These are phyloP conservation scores for Entomortierella beljakovae DNA, from an alignment of 192 early-diverging fungal species.

Conservation along the genomic window DNA sequence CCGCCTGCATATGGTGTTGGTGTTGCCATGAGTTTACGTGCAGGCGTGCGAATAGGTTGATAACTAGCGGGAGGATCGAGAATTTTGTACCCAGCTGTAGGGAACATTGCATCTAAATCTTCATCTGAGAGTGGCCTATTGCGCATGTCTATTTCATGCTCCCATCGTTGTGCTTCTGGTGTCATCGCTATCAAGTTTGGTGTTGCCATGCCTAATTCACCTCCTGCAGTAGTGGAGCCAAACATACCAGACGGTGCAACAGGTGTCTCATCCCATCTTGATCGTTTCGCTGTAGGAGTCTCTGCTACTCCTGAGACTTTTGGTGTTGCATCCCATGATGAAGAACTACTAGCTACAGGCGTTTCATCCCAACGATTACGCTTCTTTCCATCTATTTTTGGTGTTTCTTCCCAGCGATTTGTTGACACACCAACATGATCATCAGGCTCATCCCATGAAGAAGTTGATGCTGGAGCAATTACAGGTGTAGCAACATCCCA, in stretches of 20 bases:
- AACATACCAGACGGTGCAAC: constrained; percentile 67
- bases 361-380: constrained; percentile 87
- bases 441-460: constrained; percentile 64
- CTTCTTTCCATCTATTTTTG: constrained; percentile 66
- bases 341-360: constrained; percentile 66
- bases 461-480: constrained; percentile 60
- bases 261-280: constrained; percentile 98
- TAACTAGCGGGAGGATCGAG: constrained; percentile 91
- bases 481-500: constrained; percentile 83
- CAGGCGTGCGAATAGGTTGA: constrained; percentile 94
- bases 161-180: constrained; percentile 82
- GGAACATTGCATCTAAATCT: constrained; percentile 96
- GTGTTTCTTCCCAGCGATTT: constrained; percentile 86
- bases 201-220: constrained; percentile 81
- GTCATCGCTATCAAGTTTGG: constrained; percentile 83
- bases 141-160: constrained; percentile 85
- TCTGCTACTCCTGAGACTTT: constrained; percentile 59
- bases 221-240: constrained; percentile 85
- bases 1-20: constrained; percentile 90
- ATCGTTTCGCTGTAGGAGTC: constrained; percentile 71
- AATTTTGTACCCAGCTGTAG: constrained; percentile 89
- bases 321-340: constrained; percentile 85
- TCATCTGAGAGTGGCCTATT: constrained; percentile 92
- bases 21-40: constrained; percentile 94
- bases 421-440: constrained; percentile 57